Base-by-base conservation (phyloP, 2,329 filamentous ascomycete genomes). In the Proliferodiscus dingleyae region DNA sequence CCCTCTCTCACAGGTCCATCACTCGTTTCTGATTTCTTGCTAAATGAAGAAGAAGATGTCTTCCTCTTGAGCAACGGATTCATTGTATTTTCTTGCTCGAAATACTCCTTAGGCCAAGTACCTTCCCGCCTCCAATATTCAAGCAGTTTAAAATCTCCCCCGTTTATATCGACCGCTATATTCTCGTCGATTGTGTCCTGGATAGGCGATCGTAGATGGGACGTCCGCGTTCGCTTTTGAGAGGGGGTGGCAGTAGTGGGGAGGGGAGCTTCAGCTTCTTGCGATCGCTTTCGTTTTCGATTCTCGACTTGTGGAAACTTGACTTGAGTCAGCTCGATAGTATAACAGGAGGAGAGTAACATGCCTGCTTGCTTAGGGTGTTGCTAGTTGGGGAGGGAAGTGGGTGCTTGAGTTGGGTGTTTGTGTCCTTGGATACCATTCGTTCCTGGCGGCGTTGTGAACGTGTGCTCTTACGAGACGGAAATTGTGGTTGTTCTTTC, bases 41-140 rank as follows among this genome's bases (percentile, higher is more conserved):
- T n/a, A n/a, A n/a, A n/a, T n/a, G n/a, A n/a, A n/a, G n/a, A n/a
- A n/a, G n/a, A n/a, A n/a, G n/a, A n/a, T n/a, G n/a, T n/a, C n/a
- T n/a, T n/a, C n/a, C n/a, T n/a, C n/a, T n/a, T n/a, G n/a, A n/a
- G n/a, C n/a, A n/a, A n/a, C n/a, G n/a, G n/a, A n/a, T n/a, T n/a
- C n/a, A n/a, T n/a, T n/a, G n/a, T n/a, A n/a, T n/a, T n/a, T n/a
- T n/a, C n/a, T n/a, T n/a, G n/a, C 40, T 50, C 24, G 42, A 59
- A 61, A 45, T 60, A 60, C 56, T 55, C 52, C 56, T 52, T 52
- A 46, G 54, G 61, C 62, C 56, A 60, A 46, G 36, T 37, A 21
- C 43, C 13, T 43, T 57, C 53, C 47, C 51, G 29, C 21, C 41
- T 58, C 58, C 50, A 62, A 51, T 61, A 58, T 49, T 51, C 44